Base-by-base conservation (phyloP, 73 alveolate genomes). In the Stentor coeruleus region DNA sequence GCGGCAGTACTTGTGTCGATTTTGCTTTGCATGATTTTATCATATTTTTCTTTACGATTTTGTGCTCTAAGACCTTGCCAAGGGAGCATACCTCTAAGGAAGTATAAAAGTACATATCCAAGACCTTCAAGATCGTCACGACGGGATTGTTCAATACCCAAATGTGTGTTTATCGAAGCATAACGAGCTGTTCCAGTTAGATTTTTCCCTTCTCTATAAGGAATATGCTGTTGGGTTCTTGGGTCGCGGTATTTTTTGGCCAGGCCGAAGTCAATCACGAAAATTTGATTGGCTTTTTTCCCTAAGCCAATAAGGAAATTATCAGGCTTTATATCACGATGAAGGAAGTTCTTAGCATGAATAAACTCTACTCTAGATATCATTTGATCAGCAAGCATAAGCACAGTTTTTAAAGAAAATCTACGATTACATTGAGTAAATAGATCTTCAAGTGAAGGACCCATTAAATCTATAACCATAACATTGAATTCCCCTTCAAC, bases 381-480 rank as follows among this genome's bases (percentile, higher is more conserved):
- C 89, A 94, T 90, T 91, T 90, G 82, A 59, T 85, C 95, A 15
- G 97, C 96, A 3, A 96, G 86, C 95, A 89, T 92, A 57, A 91
- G 80, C 26, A 93, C 95, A 35, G 98, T 93, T 83, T 93, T 91
- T 57, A 96, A 82, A 20, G 97, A 77, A 82, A 96, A 93, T 73
- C 85, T 85, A 85, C 91, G 90, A 74, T 91, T 88, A 75, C 93
- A 87, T 33, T 86, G 89, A 59, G 85, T 89, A 82, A 89, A 96
- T 73, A 96, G 80, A 40, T 94, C 91, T 59, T 96, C 98, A 59
- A 96, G 85, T 39, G 94, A 76, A 49, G 95, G 94, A 2, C 99
- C 99, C 59, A 96, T 90, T 31, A 92, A 75, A 59, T 95, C 98
- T 90, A 94, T 90, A n/a, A 94, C 95, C 90, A 96, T 85, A 4